Conservation (phyloP, 2,329 filamentous ascomycete genomes). For the Knoxdaviesia proteae region DNA sequence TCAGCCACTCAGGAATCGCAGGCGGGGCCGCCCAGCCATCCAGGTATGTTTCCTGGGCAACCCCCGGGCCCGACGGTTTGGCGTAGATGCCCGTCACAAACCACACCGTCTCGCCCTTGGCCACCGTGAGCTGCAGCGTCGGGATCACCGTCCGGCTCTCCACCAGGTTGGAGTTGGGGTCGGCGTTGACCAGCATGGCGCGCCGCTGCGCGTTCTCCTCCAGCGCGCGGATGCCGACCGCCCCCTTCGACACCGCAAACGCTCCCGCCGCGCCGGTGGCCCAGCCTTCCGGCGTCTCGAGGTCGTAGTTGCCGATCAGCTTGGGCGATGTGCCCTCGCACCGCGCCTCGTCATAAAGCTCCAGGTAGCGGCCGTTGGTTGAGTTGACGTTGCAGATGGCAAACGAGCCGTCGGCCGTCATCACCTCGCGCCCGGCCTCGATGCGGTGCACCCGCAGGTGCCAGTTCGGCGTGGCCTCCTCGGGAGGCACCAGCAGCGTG, state of each 20-base stretch:
- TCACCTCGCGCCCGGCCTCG: slow-evolving; percentile 35
- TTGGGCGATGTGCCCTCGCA: slow-evolving; percentile 30
- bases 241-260: slow-evolving; percentile 35
- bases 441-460: slow-evolving; percentile 46
- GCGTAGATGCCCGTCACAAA: slow-evolving; percentile 54
- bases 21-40: slow-evolving; percentile 40
- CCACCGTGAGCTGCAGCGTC: slow-evolving; percentile 41
- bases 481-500: slow-evolving; percentile 44
- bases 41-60: slow-evolving; percentile 30
- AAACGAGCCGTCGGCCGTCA: slow-evolving; percentile 57
- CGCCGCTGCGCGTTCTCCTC: slow-evolving; percentile 26
- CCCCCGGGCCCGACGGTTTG: slow-evolving; percentile 34
- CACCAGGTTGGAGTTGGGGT: slow-evolving; percentile 60
- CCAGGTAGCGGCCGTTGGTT: slow-evolving; percentile 26
- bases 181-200: slow-evolving; percentile 51
- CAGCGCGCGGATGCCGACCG: slow-evolving; percentile 33
- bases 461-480: slow-evolving; percentile 40
- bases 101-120: slow-evolving; percentile 36
- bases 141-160: slow-evolving; percentile 54
- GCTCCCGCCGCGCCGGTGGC: slow-evolving; percentile 27
- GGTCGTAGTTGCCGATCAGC: slow-evolving; percentile 40
- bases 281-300: slow-evolving; percentile 30
- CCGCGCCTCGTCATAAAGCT: slow-evolving; percentile 21
- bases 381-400: slow-evolving; percentile 39
- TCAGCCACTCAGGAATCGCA: slow-evolving; percentile 37